Percentiles rank a stretch among this genome's conserved stretches.
Conservation (phyloP, 2,329 filamentous ascomycete species). For the Dactylellina leptospora region DNA sequence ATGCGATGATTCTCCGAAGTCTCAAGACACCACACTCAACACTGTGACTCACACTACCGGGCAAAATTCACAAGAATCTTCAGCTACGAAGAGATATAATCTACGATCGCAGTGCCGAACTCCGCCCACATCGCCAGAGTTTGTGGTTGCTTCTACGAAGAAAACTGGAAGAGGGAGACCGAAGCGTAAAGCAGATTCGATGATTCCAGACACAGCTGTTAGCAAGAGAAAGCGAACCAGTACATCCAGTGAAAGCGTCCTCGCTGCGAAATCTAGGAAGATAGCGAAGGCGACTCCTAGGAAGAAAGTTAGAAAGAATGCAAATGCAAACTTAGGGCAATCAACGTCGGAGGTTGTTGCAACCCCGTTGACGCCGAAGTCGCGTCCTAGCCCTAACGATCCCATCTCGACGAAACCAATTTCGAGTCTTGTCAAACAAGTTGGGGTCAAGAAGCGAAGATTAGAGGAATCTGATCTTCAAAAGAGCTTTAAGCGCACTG, state of each 20-base stretch:
- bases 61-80: conserved; percentile 33
- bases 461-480: conserved; percentile 18
- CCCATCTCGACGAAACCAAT: conserved; percentile 6
- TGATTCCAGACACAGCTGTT: conserved; percentile 1
- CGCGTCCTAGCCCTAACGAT: conserved; percentile 29
- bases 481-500: conserved; percentile 34
- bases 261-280: conserved; percentile 30
- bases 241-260: conserved; percentile 33
- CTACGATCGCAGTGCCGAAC: conserved; percentile 47
- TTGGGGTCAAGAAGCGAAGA: conserved; percentile 1
- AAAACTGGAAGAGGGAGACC: not conserved
- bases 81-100: conserved; percentile 36
- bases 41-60: conserved; percentile 15
- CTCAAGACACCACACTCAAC: conserved; percentile 20
- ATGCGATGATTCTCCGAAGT: conserved; percentile 16
- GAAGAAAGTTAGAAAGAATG: conserved; percentile 45
- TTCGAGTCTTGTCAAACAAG: conserved; percentile 1
- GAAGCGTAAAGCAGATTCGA: conserved; percentile 4
- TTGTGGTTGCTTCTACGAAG: conserved; percentile 6
- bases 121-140: conserved; percentile 45
- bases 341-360: not conserved
- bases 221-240: conserved; percentile 22
- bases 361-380: conserved; percentile 34
- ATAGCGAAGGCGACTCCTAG: conserved; percentile 12
- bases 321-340: not conserved